Percentiles rank a stretch among this genome's conserved stretches.
Evolutionary conservation across 495 filamentous ascomycete species (phyloP).

Genomic region (Mytilinidion resinicola): DNA sequence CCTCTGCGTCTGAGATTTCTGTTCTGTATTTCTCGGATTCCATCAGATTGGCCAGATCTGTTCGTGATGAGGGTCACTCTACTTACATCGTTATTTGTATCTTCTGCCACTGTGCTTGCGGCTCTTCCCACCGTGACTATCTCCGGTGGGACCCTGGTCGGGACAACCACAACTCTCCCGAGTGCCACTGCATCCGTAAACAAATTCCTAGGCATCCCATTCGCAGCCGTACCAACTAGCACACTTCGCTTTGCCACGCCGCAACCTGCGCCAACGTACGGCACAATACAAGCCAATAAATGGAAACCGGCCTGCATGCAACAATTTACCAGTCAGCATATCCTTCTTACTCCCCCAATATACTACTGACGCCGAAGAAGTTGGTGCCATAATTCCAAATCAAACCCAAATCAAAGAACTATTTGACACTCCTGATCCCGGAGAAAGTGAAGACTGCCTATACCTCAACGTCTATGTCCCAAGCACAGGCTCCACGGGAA

Average conservation of each 20-base stretch:
- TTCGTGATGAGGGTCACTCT: no score
- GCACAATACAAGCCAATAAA: slow-evolving; percentile 26
- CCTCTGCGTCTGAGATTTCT: neutral
- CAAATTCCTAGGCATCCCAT: slow-evolving; percentile 35
- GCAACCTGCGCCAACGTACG: slow-evolving; percentile 16
- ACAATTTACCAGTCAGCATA: slow-evolving; percentile 23
- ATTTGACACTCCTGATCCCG: slow-evolving; percentile 30
- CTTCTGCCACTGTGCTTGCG: neutral
- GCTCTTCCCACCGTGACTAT: slow-evolving; percentile 25
- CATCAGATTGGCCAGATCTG: neutral
- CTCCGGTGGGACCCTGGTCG: slow-evolving; percentile 25
- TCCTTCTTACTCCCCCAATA: neutral
- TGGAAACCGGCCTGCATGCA: slow-evolving; percentile 38
- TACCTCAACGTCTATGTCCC: slow-evolving; percentile 38
- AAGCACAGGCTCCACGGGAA: neutral
- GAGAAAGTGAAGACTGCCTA: slow-evolving; percentile 39
- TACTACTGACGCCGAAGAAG: no score
- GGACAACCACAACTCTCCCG: slow-evolving; percentile 29
- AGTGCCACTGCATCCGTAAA: slow-evolving; percentile 25
- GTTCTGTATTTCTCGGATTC: neutral
- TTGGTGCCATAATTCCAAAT: no score
- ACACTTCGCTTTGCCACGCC: slow-evolving; percentile 35
- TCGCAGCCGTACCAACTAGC: slow-evolving; percentile 28
- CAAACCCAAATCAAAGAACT: slow-evolving; percentile 29
- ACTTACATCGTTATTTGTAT: neutral